Conservation (phyloP, 2,329 filamentous ascomycete species). For the Hymenoscyphus infarciens region DNA sequence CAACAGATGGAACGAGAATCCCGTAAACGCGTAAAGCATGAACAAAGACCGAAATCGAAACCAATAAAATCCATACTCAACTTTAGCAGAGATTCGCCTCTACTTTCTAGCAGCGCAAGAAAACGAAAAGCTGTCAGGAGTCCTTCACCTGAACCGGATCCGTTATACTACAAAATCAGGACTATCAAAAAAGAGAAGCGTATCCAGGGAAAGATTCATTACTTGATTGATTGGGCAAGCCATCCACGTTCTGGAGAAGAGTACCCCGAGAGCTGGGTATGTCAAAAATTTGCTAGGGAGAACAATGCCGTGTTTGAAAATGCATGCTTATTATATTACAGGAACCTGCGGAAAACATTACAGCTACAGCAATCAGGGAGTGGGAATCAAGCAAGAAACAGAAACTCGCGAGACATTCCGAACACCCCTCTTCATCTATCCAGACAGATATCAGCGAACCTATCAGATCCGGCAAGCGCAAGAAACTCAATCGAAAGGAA, state of each 20-base stretch:
- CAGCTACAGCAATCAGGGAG: conserved; percentile 8
- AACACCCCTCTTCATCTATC: conserved; percentile 5
- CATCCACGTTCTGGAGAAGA: conserved; percentile 45
- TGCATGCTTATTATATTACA: neutral
- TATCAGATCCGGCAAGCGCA: conserved; percentile 18
- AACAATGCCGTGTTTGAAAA: neutral
- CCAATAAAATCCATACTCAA: neutral
- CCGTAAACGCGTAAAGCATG: conserved; percentile 8
- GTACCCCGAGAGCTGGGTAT: conserved; percentile 52
- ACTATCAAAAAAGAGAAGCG: conserved; percentile 21
- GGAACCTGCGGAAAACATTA: conserved; percentile 12
- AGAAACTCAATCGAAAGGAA: neutral
- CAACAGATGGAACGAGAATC: conserved; percentile 14
- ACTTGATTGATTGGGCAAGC: conserved; percentile 55
- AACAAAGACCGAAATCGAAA: conserved; percentile 1
- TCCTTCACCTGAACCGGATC: neutral
- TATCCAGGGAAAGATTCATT: conserved; percentile 35
- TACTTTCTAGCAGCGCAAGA: neutral
- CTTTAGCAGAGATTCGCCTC: neutral
- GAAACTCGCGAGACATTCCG: neutral
- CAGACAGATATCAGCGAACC: conserved; percentile 19
- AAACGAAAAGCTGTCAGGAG: neutral
- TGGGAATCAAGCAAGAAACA: conserved; percentile 11
- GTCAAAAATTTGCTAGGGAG: conserved; percentile 12
- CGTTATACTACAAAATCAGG: conserved; percentile 11